Evolutionary conservation across 192 early-diverging fungal species (phyloP), one percentile per base, ranked within the genome.

Genomic region (Coemansia sp.): DNA sequence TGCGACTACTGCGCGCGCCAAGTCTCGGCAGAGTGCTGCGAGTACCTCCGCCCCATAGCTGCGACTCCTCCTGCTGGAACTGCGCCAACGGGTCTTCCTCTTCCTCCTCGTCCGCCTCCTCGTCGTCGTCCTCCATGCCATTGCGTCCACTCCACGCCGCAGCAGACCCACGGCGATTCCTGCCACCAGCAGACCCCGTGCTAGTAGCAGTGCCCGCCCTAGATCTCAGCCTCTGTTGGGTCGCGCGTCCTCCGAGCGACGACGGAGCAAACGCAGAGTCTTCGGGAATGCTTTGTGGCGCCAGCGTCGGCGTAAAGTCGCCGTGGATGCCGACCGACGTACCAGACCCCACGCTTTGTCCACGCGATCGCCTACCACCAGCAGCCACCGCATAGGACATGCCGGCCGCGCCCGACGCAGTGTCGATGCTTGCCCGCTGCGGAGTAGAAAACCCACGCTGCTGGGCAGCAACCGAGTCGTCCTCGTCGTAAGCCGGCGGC

Each of bases 51-150:
- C 80, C 80, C 80, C 80, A 83, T 39, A 67, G 58, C 69, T 74
- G 67, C 57, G 80, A 83, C 69, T 83, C 80, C 57, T 83, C 80
- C 47, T 77, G 72, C 61, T 83, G 80, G 59, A 83, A 83, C 71
- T 67, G 72, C 37, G 80, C 80, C 58, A 83, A 66, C 26, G 80
- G 80, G 33, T 83, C 80, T 3, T 82, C 80, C 23, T 60, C 62
- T 6, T 53, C 63, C 5, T 62, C 33, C 19, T 62, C 26, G 4
- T 7, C 30, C 6, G 3, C 30, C 13, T 7, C 53, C 32, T 13
- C 38, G 2, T 62, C 61, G 0, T 63, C 69, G 28, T 61, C 49
- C 23, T 49, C 52, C 42, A 70, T 8, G 17, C 58, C 69, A 35
- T 58, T 58, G 30, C 10, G 69, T 14, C 44, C 46, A 47, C 32